Conservation (phyloP, 129 eudicot genomes). For the Escallonia herrerae region DNA sequence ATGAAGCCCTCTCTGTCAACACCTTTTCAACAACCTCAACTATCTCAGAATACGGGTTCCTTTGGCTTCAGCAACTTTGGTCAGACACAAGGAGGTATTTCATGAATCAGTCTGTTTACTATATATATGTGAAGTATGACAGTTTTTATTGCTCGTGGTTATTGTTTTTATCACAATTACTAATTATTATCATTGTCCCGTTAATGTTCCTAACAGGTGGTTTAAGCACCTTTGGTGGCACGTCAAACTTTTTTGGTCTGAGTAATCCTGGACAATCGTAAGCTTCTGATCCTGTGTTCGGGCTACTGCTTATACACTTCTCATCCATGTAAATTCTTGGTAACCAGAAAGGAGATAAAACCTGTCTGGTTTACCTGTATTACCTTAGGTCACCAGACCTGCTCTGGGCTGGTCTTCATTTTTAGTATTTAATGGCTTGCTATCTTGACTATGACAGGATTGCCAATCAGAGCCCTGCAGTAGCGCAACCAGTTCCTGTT, state of each 20-base stretch:
- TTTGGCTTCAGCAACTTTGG: constrained; percentile 49
- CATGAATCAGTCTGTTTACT: no score
- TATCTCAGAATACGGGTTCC: constrained; percentile 51
- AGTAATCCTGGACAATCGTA: constrained; percentile 70
- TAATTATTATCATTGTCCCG: constrained; percentile 2
- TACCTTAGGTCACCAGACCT: not conserved
- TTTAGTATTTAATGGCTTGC: not conserved
- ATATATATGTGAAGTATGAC: no score
- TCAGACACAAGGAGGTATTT: constrained; percentile 55
- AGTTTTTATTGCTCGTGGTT: no score
- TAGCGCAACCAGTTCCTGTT: constrained; percentile 52
- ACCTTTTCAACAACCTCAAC: constrained; percentile 58
- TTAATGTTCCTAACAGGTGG: constrained; percentile 22
- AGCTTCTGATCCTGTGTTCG: constrained; percentile 20
- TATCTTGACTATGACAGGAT: constrained; percentile 35
- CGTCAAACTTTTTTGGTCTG: constrained; percentile 61
- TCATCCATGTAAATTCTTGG: not conserved
- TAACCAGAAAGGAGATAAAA: not conserved
- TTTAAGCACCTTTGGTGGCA: constrained; percentile 54
- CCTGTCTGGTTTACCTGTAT: not conserved
- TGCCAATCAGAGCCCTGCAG: constrained; percentile 42
- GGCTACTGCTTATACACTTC: not conserved
- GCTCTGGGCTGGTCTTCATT: not conserved
- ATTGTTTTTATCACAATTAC: not conserved
- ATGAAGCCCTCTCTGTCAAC: constrained; percentile 54